Base-by-base conservation (phyloP, 257 asterid species). In the Scutellaria minor region DNA sequence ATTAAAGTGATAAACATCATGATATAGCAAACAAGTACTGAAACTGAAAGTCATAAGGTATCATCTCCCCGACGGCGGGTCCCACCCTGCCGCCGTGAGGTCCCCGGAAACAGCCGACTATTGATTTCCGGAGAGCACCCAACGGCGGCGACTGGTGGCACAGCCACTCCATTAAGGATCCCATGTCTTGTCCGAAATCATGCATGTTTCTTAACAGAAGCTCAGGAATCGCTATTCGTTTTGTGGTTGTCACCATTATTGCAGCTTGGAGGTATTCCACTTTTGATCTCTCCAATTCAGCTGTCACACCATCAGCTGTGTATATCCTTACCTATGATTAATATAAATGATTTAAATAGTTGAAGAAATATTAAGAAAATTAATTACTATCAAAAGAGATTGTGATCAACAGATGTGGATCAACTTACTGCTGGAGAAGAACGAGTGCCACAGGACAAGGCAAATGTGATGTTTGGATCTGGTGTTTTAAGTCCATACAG, bases 401-500 rank as follows among this genome's bases (percentile, higher is more conserved):
- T 18, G 18, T 18, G 18, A 18, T 18, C 27, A 24, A 24, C 1
- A 24, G 27, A 24, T 24, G 27, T 24, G 20, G 7, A 15, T 5
- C 5, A 50, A 48, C 88, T 83, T 76, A 93, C 98, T 7, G 96
- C 96, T 1, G 98, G 98, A 72, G 98, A 93, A 55, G 98, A 91
- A 71, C 86, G 95, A 24, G 96, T 89, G 42, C 96, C 97, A 44
- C 93, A 86, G 66, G 97, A 93, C 71, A 91, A 79, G 64, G 96
- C 98, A 69, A 93, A 93, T n/a, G 77, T 62, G 78, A 91, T 79
- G 75, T 93, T 91, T 68, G 97, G 91, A 75, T 93, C 94, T 5
- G 84, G 84, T n/a, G 82, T 77, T 50, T 85, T 90, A 31, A 93
- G 78, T 44, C 96, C 94, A 55, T 86, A 87, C 3, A 85, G 72